Percentiles rank a stretch among this genome's conserved stretches.
These are phyloP conservation scores for Plasmopara viticola DNA, from an alignment of 352 stramenopile genomes.

Conservation along the genomic window DNA sequence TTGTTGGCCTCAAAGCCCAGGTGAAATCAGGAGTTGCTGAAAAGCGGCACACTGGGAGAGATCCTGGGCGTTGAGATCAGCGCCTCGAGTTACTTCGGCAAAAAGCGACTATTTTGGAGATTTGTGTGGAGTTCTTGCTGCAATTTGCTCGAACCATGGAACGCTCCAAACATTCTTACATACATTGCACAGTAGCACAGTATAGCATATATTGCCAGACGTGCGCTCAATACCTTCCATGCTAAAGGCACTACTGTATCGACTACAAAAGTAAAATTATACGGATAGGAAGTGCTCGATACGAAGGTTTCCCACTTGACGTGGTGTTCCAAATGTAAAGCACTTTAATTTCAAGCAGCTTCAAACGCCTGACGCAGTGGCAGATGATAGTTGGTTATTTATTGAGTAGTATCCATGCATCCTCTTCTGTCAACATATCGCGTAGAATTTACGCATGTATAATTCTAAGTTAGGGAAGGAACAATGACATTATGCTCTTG, in stretches of 20 bases:
- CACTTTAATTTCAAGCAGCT: too few relatives aligned
- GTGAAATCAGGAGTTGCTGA: slow-evolving; percentile 21
- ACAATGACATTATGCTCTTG: too few relatives aligned
- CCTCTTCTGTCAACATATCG: too few relatives aligned
- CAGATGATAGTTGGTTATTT: background rate
- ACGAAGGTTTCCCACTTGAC: too few relatives aligned
- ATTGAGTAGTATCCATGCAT: too few relatives aligned
- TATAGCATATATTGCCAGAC: background rate
- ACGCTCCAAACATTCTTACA: slow-evolving; percentile 46
- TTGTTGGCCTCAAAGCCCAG: slow-evolving; percentile 4
- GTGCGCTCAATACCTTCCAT: background rate
- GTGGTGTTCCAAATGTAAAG: too few relatives aligned
- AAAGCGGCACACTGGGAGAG: slow-evolving; percentile 20
- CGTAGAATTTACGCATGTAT: too few relatives aligned
- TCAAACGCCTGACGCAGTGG: background rate
- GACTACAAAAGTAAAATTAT: too few relatives aligned
- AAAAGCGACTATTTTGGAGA: slow-evolving; percentile 40
- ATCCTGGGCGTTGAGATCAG: slow-evolving; percentile 5
- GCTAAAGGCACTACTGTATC: too few relatives aligned
- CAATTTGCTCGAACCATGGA: slow-evolving; percentile 75
- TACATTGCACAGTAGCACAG: background rate
- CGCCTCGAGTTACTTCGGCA: slow-evolving; percentile 28
- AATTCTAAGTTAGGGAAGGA: too few relatives aligned
- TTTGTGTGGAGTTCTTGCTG: slow-evolving; percentile 73
- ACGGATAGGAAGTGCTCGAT: too few relatives aligned